Conservation (phyloP, 176 grass and related monocot genomes). For the Carex littledalei region DNA sequence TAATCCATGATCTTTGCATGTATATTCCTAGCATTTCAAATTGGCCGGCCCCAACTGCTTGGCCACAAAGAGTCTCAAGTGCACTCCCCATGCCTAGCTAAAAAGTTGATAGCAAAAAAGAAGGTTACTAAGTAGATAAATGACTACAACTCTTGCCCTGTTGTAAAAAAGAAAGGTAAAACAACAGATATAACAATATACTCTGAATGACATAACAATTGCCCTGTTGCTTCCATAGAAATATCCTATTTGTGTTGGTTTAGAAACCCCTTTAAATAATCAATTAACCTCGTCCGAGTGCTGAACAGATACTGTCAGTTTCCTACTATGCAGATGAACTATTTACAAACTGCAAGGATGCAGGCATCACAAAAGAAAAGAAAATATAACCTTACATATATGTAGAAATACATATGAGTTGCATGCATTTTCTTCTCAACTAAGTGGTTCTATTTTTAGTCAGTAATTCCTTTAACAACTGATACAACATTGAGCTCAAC, state of each 20-base stretch:
- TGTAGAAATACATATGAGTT: not conserved
- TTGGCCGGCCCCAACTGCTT: slow-evolving; percentile 55
- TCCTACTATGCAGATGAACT: not conserved
- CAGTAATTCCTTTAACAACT: not conserved
- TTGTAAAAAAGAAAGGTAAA: not conserved
- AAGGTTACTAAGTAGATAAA: not conserved
- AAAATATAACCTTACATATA: not conserved
- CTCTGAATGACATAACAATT: not conserved
- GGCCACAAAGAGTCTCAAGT: slow-evolving; percentile 74
- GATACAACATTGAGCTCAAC: not conserved
- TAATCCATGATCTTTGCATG: slow-evolving; percentile 75
- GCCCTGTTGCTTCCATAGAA: not conserved
- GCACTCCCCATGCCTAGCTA: slow-evolving; percentile 80
- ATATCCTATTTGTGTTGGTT: not conserved
- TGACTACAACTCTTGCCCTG: not conserved
- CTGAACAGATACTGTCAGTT: not conserved
- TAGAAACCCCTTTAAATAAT: not conserved
- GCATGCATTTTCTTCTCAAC: not conserved
- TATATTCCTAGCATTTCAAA: slow-evolving; percentile 56
- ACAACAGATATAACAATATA: not conserved
- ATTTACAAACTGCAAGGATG: not conserved
- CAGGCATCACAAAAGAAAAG: not conserved
- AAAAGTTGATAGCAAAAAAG: not conserved
- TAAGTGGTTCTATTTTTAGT: not conserved
- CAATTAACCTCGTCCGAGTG: not conserved